phyloP scores from a whole-genome alignment of 2,329 filamentous ascomycete genomes.

The Berkeleyomyces basicola region DNA sequence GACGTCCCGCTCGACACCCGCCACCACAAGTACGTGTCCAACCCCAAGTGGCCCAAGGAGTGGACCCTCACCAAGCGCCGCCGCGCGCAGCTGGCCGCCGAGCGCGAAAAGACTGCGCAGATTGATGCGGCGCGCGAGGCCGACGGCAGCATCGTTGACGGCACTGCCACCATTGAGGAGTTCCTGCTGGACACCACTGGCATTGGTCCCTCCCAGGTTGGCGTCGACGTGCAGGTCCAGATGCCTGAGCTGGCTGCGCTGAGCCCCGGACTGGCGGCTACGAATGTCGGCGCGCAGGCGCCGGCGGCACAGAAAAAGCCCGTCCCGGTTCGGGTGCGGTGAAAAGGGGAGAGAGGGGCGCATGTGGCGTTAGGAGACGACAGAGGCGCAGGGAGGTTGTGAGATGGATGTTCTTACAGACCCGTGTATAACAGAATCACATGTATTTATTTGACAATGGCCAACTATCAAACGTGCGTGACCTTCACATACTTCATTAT shows the following conservation, averaged over 20 bases:
- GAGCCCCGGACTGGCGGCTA: neutral
- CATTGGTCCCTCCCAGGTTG: conserved; percentile 10
- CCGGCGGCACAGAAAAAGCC: neutral
- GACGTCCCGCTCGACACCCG: conserved; percentile 82
- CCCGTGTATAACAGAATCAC: neutral
- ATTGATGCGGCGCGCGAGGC: conserved; percentile 38
- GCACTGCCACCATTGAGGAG: conserved; percentile 30
- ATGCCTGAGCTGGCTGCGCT: conserved; percentile 7
- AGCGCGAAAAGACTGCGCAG: conserved; percentile 34
- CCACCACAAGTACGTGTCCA: conserved; percentile 52
- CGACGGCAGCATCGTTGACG: conserved; percentile 41
- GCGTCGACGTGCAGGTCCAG: neutral
- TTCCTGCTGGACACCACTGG: conserved; percentile 8
- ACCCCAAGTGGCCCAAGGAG: conserved; percentile 57
- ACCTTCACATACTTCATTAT: neutral
- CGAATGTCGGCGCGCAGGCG: neutral
- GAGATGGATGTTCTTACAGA: neutral
- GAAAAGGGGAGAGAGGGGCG: neutral
- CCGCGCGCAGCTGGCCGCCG: conserved; percentile 44
- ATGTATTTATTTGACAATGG: neutral
- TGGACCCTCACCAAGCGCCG: conserved; percentile 68
- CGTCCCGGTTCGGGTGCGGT: neutral
- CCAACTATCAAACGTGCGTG: neutral
- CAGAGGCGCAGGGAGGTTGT: neutral
- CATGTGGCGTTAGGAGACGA: neutral